A percentile compares a stretch with the other conserved stretches of the same genome.
Evolutionary conservation across 805 yeast genomes (phyloP).

Genomic region (Metschnikowia baotianmanensis): DNA sequence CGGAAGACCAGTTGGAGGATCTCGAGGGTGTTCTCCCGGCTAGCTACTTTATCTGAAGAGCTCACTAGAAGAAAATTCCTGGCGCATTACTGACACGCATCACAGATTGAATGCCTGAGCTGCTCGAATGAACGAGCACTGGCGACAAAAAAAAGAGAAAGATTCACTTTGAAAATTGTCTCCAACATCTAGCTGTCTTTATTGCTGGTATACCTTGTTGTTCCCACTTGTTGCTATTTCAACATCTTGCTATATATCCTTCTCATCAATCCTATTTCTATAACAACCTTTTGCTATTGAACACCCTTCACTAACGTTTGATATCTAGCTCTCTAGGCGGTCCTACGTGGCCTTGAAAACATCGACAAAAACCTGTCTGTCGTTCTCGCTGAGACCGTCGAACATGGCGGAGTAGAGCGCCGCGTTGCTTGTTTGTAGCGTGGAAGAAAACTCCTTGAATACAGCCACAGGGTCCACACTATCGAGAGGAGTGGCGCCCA

Average conservation of each 20-base stretch:
- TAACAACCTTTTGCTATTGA: too few species aligned
- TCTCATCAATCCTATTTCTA: too few species aligned
- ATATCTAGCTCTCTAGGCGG: not conserved
- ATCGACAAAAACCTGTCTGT: slow-evolving; percentile 14
- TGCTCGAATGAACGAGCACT: too few species aligned
- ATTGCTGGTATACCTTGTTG: too few species aligned
- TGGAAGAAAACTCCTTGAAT: slow-evolving; percentile 16
- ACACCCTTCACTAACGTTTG: too few species aligned
- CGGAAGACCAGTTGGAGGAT: slow-evolving; percentile 78
- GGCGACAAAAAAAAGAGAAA: too few species aligned
- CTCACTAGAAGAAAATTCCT: not conserved
- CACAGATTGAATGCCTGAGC: too few species aligned
- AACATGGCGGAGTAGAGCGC: slow-evolving; percentile 16
- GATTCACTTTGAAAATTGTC: too few species aligned
- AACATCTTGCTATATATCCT: too few species aligned
- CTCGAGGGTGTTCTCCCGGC: slow-evolving; percentile 93
- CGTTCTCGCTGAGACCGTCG: slow-evolving; percentile 14
- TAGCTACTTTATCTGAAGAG: slow-evolving; percentile 74
- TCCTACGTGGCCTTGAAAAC: slow-evolving; percentile 3
- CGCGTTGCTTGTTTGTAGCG: slow-evolving; percentile 15
- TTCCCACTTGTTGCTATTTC: too few species aligned
- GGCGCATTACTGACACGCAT: too few species aligned
- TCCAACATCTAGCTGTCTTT: too few species aligned
- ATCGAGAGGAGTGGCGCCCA: slow-evolving; percentile 23
- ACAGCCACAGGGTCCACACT: slow-evolving; percentile 14